Base-by-base conservation (phyloP, 192 early-diverging fungal genomes). In the Mortierella hygrophila region DNA sequence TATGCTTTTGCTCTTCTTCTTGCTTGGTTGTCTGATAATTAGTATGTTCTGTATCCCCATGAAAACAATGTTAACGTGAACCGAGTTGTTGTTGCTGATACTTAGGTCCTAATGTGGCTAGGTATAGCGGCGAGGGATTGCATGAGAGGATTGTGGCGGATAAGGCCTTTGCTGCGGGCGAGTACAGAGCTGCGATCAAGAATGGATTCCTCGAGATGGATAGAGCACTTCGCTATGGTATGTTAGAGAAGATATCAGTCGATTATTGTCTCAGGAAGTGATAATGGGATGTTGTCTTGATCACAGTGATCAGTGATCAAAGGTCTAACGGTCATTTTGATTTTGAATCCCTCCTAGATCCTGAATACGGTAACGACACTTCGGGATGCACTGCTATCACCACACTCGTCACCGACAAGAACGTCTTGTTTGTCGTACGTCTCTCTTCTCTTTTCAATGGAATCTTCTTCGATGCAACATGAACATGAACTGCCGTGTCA, bases 301-400 rank as follows among this genome's bases (percentile, higher is more conserved):
- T 52, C 49, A 52, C 18, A 5, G 49, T 52, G 16, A 52, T 21
- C 49, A 52, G 18, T 52, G 16, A 52, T 52, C 49, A 52, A 52
- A 52, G 5, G 11, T 46, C 49, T 52, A 21, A 52, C 49, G 49
- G 5, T 44, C 20, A 20, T 52, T 26, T 73, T 74, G 11, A 8
- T 69, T 74, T 20, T 40, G 2, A 40, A 71, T 3, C 46, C 29
- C 1, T 65, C 82, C 26, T 46, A 97, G 95, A 95, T 78, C 93
- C 95, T 32, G 90, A 93, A 70, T 96, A 95, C 89, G 88, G 82
- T 46, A 89, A 90, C 76, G 97, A 99, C 81, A 93, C 97, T 35
- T 96, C 98, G 15, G 99, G 99, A 47, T 99, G 99, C 91, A 99
- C 99, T 18, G 97, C 99, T n/a, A 96, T 99, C 38, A 91, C 94